A percentile compares a stretch with the other conserved stretches of the same genome.
Evolutionary conservation across 352 stramenopile genomes (phyloP).

Genomic region (Detonula confervacea): DNA sequence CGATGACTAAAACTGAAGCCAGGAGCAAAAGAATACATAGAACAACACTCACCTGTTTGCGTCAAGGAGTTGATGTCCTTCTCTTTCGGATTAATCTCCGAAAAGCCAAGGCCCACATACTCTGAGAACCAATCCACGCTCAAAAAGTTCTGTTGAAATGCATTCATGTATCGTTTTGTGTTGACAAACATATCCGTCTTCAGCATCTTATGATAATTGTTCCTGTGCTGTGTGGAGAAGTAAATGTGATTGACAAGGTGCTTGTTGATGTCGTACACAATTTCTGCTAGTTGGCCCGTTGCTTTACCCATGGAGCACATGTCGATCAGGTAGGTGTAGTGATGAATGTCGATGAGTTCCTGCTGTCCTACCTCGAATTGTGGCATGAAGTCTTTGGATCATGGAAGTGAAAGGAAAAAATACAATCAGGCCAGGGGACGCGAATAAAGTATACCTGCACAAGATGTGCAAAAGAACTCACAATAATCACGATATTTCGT

Average conservation of each 20-base stretch:
- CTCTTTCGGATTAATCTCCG: conserved; percentile 65
- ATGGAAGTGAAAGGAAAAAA: not conserved
- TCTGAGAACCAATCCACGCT: conserved; percentile 62
- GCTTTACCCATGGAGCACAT: conserved; percentile 59
- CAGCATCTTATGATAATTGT: conserved; percentile 71
- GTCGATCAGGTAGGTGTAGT: conserved; percentile 71
- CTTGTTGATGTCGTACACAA: conserved; percentile 58
- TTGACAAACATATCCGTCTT: conserved; percentile 52
- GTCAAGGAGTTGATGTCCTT: conserved; percentile 73
- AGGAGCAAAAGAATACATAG: not conserved
- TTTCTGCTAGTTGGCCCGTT: conserved; percentile 34
- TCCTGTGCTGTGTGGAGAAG: conserved; percentile 64
- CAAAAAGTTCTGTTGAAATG: conserved; percentile 61
- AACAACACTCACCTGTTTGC: conserved; percentile 47
- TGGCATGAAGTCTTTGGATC: conserved; percentile 60
- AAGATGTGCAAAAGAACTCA: conserved; percentile 30
- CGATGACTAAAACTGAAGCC: too few species aligned
- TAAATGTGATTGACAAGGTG: conserved; percentile 59
- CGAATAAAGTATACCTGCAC: not conserved
- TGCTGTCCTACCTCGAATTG: conserved; percentile 72
- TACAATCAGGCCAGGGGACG: not conserved
- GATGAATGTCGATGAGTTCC: conserved; percentile 66
- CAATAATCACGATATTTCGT: conserved; percentile 73
- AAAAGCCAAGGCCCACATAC: conserved; percentile 67
- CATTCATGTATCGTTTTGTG: conserved; percentile 54